Percentiles rank a stretch among this genome's conserved stretches.
Evolutionary conservation across 768 basidiomycete species (phyloP).

Genomic region (Podaxis sp.): DNA sequence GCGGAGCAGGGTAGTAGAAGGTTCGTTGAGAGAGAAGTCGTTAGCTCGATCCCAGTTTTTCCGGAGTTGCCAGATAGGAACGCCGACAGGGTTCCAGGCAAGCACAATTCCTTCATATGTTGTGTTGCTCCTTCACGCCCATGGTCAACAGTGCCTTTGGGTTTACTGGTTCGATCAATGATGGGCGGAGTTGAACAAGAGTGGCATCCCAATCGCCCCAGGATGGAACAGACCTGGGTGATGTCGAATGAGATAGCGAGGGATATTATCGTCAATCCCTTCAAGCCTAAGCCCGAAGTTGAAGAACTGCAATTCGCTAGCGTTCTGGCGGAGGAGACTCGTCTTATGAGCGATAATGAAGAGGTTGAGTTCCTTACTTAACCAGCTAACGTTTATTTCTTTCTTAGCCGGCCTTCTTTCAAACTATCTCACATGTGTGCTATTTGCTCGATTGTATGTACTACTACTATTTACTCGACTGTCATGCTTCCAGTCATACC

Average conservation of each 20-base stretch:
- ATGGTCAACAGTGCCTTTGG: not conserved
- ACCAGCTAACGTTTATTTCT: too few relatives aligned
- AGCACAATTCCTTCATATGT: not conserved
- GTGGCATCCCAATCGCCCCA: not conserved
- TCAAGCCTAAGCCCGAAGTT: not conserved
- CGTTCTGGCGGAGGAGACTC: not conserved
- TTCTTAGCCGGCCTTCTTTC: conserved; percentile 21
- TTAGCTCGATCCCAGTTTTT: not conserved
- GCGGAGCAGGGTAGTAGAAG: not conserved
- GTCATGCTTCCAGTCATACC: conserved; percentile 65
- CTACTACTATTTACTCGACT: not conserved
- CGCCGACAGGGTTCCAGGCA: not conserved
- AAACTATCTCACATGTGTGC: conserved; percentile 27
- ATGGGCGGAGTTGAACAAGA: not conserved
- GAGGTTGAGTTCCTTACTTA: not conserved
- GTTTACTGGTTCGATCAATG: not conserved
- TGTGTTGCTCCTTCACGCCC: not conserved
- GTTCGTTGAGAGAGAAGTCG: not conserved
- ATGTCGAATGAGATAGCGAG: not conserved
- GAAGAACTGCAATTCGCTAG: not conserved
- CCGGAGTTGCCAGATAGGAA: not conserved
- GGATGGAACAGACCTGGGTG: too few relatives aligned
- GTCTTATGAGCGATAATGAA: not conserved
- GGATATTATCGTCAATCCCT: not conserved
- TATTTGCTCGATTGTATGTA: not conserved